Conservation (phyloP, 805 yeast genomes). For the Helenozyma rhizophorensis region DNA sequence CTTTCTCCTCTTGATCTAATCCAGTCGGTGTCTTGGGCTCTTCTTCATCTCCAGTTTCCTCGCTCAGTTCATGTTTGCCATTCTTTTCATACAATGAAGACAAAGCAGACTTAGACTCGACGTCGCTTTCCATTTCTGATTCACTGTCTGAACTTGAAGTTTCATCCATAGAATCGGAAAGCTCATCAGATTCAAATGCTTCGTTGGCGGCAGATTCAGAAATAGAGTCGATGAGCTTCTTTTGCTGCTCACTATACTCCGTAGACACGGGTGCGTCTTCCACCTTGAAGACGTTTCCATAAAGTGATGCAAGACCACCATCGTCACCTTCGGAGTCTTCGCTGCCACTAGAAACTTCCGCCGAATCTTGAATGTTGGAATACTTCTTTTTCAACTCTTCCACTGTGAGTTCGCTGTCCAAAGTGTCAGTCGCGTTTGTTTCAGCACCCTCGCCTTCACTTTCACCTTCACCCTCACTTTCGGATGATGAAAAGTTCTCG, state of each 20-base stretch:
- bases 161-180: conserved; percentile 16
- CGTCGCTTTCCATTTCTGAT: conserved; percentile 4
- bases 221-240: conserved; percentile 21
- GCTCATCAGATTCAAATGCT: conserved; percentile 16
- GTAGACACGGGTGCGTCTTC: conserved; percentile 1
- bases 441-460: conserved; percentile 18
- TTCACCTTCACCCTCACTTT: too few species aligned
- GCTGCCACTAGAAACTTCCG: conserved; percentile 6
- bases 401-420: conserved; percentile 49
- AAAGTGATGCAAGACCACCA: conserved; percentile 28
- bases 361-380: conserved; percentile 31
- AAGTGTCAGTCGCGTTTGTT: conserved; percentile 19
- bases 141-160: conserved; percentile 14
- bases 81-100: conserved; percentile 2
- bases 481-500: conserved; percentile 16
- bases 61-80: conserved; percentile 2
- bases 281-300: conserved; percentile 17
- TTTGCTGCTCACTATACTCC: conserved; percentile 33
- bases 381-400: conserved; percentile 58
- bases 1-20: conserved; percentile 12
- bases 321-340: conserved; percentile 9
- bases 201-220: conserved; percentile 12
- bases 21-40: conserved; percentile 11
- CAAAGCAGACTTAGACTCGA: conserved; percentile 2
- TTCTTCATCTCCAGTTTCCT: conserved; percentile 7